Evolutionary conservation across 1,284 basidiomycete species (phyloP), one percentile per base, ranked within the genome.

Genomic region (Cutaneotrichosporon arboriforme): DNA sequence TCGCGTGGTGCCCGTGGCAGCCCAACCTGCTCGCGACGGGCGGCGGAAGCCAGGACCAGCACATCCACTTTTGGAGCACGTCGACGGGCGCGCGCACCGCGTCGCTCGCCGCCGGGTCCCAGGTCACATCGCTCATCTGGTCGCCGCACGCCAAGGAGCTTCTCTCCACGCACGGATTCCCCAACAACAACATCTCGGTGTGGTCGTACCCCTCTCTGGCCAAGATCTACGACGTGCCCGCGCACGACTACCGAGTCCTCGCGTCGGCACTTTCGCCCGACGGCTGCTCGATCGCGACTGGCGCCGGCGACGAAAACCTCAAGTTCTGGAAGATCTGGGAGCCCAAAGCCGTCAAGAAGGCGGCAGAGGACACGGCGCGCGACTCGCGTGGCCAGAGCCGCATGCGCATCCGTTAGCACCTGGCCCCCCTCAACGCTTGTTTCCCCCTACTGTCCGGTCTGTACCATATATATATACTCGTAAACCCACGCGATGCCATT

Each of bases 1-100:
- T 99, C 42, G 90, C 91, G 0, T 99, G 96, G 91, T 97, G 90
- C 62, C 91, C 94, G 0, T 97, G 94, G 92, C 90, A 94, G 76
- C 83, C 87, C 0, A 87, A 87, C 9, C 79, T 98, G 8, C 83
- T 98, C 44, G 94, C 94, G 0, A 86, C 88, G 0, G 96, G 96
- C 0, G 96, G 96, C 1, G 96, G 96, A 0, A 93, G 91, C 0
- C 88, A 88, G 58, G 94, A 98, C 69, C 88, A 90, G 37, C 90
- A 86, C 21, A 89, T 97, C 63, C 89, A 97, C 69, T 81, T 96
- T 58, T 96, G 92, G 91, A 90, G 89, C 61, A 85, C 84, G 46
- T 89, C 86, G 13, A 94, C 90, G 0, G 90, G 90, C 7, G 89
- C 90, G 4, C 83, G 90, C 13, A 78, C 94, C 33, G 87, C 92